phyloP scores from a whole-genome alignment of 164 flowering plant genomes.

The grape (Vitis vinifera) region DNA sequence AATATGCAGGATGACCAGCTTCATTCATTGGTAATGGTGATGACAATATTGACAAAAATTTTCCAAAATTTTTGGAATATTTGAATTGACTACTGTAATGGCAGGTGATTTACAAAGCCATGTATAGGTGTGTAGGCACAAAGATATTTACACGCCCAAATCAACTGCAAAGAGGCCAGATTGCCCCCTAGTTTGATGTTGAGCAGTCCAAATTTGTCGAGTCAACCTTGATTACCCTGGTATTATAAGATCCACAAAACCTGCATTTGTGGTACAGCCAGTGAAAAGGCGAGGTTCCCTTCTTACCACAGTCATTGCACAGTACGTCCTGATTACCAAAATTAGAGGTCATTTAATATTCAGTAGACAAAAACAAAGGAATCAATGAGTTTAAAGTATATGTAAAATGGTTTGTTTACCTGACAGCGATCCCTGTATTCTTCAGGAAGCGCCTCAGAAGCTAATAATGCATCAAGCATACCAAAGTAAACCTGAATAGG shows the following conservation, averaged over 20 bases:
- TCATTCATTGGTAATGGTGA: too few species aligned
- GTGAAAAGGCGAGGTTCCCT: conserved; percentile 76
- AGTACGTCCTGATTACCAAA: conserved; percentile 63
- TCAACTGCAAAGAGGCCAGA: not conserved
- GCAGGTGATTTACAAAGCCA: conserved; percentile 16
- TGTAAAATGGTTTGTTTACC: conserved; percentile 30
- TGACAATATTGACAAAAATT: not conserved
- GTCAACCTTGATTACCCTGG: conserved; percentile 63
- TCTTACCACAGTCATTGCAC: conserved; percentile 85
- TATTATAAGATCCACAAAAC: conserved; percentile 81
- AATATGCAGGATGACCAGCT: too few species aligned
- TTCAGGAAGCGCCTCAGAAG: conserved; percentile 87
- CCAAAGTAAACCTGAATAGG: conserved; percentile 79
- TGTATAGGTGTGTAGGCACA: conserved; percentile 3
- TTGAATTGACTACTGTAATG: conserved; percentile 15
- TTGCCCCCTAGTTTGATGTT: conserved; percentile 10
- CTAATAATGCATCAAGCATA: conserved; percentile 87
- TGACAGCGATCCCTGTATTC: conserved; percentile 82
- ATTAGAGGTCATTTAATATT: not conserved
- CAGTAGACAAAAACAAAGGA: not conserved
- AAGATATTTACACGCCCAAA: conserved; percentile 1
- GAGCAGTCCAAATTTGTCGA: conserved; percentile 32
- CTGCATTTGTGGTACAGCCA: conserved; percentile 92
- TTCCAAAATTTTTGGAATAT: conserved; percentile 1
- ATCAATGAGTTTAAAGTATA: not conserved